Base-by-base conservation (phyloP, 164 flowering plant genomes). In the Protea cynaroides region DNA sequence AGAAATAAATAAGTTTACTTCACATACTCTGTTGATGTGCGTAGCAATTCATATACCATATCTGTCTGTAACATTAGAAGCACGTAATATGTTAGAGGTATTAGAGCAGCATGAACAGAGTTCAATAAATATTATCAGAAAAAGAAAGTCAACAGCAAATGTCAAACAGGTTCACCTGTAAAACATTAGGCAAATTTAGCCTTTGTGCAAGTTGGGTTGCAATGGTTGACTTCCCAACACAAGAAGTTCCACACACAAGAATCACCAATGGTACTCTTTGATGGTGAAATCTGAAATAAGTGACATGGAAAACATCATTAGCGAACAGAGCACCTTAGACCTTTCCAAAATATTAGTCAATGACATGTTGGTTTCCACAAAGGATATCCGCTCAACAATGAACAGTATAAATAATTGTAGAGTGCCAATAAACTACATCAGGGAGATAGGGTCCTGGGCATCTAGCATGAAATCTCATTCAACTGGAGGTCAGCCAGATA, bases 151-250 rank as follows among this genome's bases (percentile, higher is more conserved):
- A 47, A 17, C 15, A 66, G n/a, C 49, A 3, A 37, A 34, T 2
- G 47, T 37, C 62, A 36, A 56, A 49, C 43, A 40, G 34, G 19
- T 58, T 68, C 50, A 89, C 99, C 93, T 91, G 97, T 67, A 94
- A 84, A 64, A 94, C 99, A 80, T 94, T 94, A 52, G 99, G 99
- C 76, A 94, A 84, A 78, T 94, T 94, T 55, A 91, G 80, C 71
- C 97, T 84, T 56, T 94, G 99, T 25, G 99, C 99, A 69, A 94
- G 95, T 69, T 94, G 99, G 58, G 99, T 94, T 52, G 99, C 99
- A 76, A 94, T 88, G 56, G 97, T 94, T 57, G 97, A 91, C 78
- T 94, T 94, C 56, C 99, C 99, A 74, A 84, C 80, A 79, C 97
- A 91, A 14, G 99, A 97, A 72, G 99, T 91, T 63, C 99, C 99